Percentiles rank a stretch among this genome's conserved stretches.
These are phyloP conservation scores for Zalerion maritima DNA, from an alignment of 495 filamentous ascomycete species.

Conservation along the genomic window DNA sequence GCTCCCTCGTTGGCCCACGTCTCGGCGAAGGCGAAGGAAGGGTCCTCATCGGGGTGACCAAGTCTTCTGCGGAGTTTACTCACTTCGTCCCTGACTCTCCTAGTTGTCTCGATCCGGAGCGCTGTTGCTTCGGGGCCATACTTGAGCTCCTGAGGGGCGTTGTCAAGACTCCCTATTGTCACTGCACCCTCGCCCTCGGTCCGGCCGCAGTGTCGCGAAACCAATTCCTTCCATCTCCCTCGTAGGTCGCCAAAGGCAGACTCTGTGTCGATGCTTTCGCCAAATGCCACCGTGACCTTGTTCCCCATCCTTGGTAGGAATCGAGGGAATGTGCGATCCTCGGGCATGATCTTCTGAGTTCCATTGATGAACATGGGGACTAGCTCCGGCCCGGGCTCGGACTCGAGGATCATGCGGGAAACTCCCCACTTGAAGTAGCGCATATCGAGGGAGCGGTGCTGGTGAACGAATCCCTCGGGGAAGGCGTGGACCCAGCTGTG, in stretches of 20 bases:
- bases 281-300: slow-evolving; percentile 59
- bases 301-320: slow-evolving; percentile 66
- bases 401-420: slow-evolving; percentile 74
- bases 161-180: slow-evolving; percentile 33
- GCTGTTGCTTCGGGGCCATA: slow-evolving; percentile 57
- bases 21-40: slow-evolving; percentile 27
- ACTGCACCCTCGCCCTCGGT: slow-evolving; percentile 5
- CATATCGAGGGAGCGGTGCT: slow-evolving; percentile 62
- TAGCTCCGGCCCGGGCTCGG: slow-evolving; percentile 65
- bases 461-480: slow-evolving; percentile 87
- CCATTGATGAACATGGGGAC: slow-evolving; percentile 93
- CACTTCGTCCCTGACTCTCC: slow-evolving; percentile 62
- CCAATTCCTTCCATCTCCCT: slow-evolving; percentile 50
- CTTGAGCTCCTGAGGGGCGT: slow-evolving; percentile 54
- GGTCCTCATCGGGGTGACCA: slow-evolving; percentile 67
- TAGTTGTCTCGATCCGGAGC: slow-evolving; percentile 70
- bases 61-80: slow-evolving; percentile 54
- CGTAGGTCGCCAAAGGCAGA: slow-evolving; percentile 51
- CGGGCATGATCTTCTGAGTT: slow-evolving; percentile 70
- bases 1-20: slow-evolving; percentile 28
- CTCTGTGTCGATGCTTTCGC: slow-evolving; percentile 45
- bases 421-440: slow-evolving; percentile 98
- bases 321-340: slow-evolving; percentile 61
- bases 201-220: slow-evolving; percentile 15
- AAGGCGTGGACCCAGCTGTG: slow-evolving; percentile 88